Evolutionary conservation across 2,329 filamentous ascomycete genomes (phyloP).

Genomic region (Epichloe sibirici): DNA sequence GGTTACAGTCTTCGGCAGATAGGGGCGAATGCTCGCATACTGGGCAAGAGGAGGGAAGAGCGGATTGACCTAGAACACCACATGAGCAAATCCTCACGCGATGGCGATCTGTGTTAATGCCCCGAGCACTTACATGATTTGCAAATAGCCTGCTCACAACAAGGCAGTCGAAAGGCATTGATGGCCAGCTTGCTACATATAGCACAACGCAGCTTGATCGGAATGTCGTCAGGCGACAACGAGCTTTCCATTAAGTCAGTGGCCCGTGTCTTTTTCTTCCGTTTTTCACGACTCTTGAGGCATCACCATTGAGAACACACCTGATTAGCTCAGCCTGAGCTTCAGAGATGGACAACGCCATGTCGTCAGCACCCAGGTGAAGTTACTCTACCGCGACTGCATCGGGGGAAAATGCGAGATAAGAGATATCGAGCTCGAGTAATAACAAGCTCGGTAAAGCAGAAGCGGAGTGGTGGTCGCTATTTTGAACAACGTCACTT

Average conservation of each 20-base stretch:
- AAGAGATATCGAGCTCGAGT: neutral
- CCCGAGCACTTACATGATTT: slow-evolving; percentile 51
- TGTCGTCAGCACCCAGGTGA: slow-evolving; percentile 13
- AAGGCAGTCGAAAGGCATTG: slow-evolving; percentile 83
- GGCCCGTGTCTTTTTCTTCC: slow-evolving; percentile 4
- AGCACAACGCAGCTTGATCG: slow-evolving; percentile 91
- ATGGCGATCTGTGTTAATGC: neutral
- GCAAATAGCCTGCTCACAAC: slow-evolving; percentile 92
- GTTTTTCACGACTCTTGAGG: neutral
- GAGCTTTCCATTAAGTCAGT: slow-evolving; percentile 40
- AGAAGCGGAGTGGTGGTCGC: neutral
- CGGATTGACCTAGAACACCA: slow-evolving; percentile 54
- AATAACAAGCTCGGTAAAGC: neutral
- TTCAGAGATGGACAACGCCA: slow-evolving; percentile 29
- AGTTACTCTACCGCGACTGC: slow-evolving; percentile 6
- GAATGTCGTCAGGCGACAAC: slow-evolving; percentile 70
- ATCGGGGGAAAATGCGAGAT: slow-evolving; percentile 6
- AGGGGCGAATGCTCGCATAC: slow-evolving; percentile 89
- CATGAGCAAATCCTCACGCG: neutral
- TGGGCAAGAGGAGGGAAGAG: slow-evolving; percentile 68
- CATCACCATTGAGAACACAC: slow-evolving; percentile 22
- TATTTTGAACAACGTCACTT: neutral
- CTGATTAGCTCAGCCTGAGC: slow-evolving; percentile 47
- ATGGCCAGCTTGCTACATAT: slow-evolving; percentile 84
- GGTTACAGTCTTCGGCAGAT: slow-evolving; percentile 72